A percentile compares a stretch with the other conserved stretches of the same genome.
Evolutionary conservation across 352 stramenopile genomes (phyloP).

Genomic region (Peronospora farinosa): DNA sequence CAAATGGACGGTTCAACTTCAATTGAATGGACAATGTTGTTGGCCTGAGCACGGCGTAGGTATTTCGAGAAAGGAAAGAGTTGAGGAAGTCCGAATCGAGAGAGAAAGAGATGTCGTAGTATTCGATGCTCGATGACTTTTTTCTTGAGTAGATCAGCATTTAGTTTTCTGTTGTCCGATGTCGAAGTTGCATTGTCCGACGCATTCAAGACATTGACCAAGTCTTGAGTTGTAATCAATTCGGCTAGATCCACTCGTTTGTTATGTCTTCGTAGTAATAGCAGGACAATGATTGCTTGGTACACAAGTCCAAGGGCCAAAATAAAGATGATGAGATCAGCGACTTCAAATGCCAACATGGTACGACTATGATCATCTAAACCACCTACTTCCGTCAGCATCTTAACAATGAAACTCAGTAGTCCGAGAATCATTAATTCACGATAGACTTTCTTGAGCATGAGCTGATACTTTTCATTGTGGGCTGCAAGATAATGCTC

Average conservation of each 20-base stretch:
- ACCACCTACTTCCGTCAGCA: constrained; percentile 32
- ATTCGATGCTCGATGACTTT: constrained; percentile 31
- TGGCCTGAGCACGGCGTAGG: constrained; percentile 52
- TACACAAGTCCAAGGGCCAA: constrained; percentile 40
- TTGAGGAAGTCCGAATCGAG: constrained; percentile 36
- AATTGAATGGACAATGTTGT: constrained; percentile 70
- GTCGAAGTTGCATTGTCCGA: background rate
- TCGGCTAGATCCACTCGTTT: constrained; percentile 33
- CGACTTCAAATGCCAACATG: constrained; percentile 42
- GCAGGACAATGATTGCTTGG: constrained; percentile 37
- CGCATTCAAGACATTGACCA: constrained; percentile 19
- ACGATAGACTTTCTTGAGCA: constrained; percentile 52
- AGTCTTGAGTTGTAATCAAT: constrained; percentile 34
- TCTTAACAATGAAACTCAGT: constrained; percentile 45
- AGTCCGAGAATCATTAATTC: constrained; percentile 59
- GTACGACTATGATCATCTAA: constrained; percentile 24
- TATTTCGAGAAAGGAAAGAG: constrained; percentile 69
- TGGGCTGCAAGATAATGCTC: constrained; percentile 12
- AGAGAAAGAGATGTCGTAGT: constrained; percentile 38
- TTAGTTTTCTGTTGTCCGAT: background rate
- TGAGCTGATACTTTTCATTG: constrained; percentile 54
- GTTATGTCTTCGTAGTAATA: constrained; percentile 33
- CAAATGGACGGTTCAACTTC: constrained; percentile 63
- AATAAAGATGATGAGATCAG: constrained; percentile 53
- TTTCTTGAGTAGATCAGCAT: constrained; percentile 6